Evolutionary conservation across 2,329 filamentous ascomycete genomes (phyloP), one percentile per base, ranked within the genome.

Genomic region (Trichoderma hamatum): DNA sequence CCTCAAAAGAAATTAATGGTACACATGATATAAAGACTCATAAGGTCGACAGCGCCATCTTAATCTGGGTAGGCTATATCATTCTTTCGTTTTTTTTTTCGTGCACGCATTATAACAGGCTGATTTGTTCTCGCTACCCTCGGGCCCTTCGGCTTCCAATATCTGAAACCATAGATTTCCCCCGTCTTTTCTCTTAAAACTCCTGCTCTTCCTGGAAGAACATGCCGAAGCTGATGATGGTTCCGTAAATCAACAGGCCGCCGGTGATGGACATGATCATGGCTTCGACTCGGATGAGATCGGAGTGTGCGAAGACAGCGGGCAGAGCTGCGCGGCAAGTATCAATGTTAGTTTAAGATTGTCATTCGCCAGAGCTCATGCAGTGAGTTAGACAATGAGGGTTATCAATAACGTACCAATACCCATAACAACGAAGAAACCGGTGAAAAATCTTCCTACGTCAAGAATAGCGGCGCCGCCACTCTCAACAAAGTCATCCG

Each of bases 171-270:
- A n/a, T n/a, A n/a, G 6, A 56, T 14, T 28, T 5, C 9, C n/a
- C 51, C 26, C 11, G 11, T 26, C 19, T 26, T 28, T 26, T 32
- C 16, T 14, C 46, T 83, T 82, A 98, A 80, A 98, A 99, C 75
- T 98, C 96, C 78, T 97, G 92, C 79, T 98, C 94, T 81, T 98
- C 94, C 79, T 95, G 92, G 85, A 99, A 99, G 84, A 98, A 99
- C 89, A 97, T 92, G 73, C 92, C 91, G 81, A 99, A 99, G 83
- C 92, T 96, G 82, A 99, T 96, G 78, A 99, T 97, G 60, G 96
- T 99, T 69, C 93, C 93, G 82, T 99, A 99, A 79, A 99, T 99
- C 78, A 99, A 83, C 70, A 97, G 84, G 64, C 96, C 96, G 32
- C 96, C 96, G 64, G 95, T 82, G 75, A 99, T 92, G 64, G 92